phyloP scores from a whole-genome alignment of 1,284 basidiomycete genomes.

The Macrocystidia cucumis region DNA sequence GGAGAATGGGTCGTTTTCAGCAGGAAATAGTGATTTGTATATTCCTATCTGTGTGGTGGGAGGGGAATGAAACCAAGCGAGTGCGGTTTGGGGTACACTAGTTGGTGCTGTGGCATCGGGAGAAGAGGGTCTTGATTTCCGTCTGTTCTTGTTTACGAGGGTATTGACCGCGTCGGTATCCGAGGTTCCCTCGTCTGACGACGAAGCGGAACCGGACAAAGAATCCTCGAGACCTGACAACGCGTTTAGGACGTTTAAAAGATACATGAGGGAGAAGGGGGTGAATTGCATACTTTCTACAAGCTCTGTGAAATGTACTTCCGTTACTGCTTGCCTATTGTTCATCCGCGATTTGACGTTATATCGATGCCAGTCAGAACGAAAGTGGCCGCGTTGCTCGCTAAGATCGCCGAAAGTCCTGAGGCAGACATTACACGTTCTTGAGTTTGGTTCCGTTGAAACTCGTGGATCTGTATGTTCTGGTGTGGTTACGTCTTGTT shows the following conservation, averaged over 20 bases:
- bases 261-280: not conserved
- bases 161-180: slow-evolving; percentile 62
- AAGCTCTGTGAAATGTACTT: slow-evolving; percentile 67
- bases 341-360: slow-evolving; percentile 82
- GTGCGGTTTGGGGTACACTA: slow-evolving; percentile 62
- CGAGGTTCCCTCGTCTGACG: slow-evolving; percentile 37
- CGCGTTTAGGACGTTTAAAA: too few species aligned
- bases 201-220: slow-evolving; percentile 77
- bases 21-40: slow-evolving; percentile 69
- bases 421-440: slow-evolving; percentile 74
- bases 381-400: slow-evolving; percentile 84
- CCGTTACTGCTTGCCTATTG: slow-evolving; percentile 55
- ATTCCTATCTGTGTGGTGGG: slow-evolving; percentile 86
- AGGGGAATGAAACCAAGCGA: slow-evolving; percentile 87
- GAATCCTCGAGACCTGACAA: slow-evolving; percentile 74
- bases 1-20: slow-evolving; percentile 30
- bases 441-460: slow-evolving; percentile 29
- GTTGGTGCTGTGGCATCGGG: slow-evolving; percentile 30
- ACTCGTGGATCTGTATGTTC: slow-evolving; percentile 16
- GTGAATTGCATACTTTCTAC: slow-evolving; percentile 61
- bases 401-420: slow-evolving; percentile 70
- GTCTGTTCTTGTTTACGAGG: slow-evolving; percentile 58
- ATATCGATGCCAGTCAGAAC: slow-evolving; percentile 97
- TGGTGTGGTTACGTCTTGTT: slow-evolving; percentile 22
- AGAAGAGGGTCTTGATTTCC: slow-evolving; percentile 34